Percentiles rank a stretch among this genome's conserved stretches.
phyloP scores from a whole-genome alignment of 2,329 filamentous ascomycete genomes.

The Aspergillus phoenicis region DNA sequence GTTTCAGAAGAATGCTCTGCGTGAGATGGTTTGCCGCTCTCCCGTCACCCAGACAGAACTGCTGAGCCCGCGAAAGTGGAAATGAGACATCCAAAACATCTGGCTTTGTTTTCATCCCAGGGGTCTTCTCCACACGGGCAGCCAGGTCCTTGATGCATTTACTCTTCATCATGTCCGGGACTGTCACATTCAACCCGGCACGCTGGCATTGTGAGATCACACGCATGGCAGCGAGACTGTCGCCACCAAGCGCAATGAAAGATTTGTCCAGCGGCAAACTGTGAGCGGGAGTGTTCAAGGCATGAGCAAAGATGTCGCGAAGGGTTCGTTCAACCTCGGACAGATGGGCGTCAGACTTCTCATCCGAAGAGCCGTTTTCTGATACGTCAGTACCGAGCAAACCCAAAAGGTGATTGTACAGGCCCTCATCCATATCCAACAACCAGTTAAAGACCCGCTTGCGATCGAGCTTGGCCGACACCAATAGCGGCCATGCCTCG shows the following conservation, averaged over 20 bases:
- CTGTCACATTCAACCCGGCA: neutral
- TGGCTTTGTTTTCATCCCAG: neutral
- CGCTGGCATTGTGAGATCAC: neutral
- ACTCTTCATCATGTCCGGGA: neutral
- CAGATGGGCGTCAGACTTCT: neutral
- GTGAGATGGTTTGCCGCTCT: neutral
- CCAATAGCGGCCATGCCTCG: neutral
- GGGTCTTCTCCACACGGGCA: neutral
- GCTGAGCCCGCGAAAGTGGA: neutral
- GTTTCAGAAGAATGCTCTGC: neutral
- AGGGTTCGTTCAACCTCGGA: neutral
- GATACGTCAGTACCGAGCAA: neutral
- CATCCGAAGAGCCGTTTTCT: neutral
- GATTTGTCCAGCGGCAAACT: neutral
- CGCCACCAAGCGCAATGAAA: neutral
- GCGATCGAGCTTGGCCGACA: neutral
- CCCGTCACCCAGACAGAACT: neutral
- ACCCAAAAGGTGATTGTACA: neutral
- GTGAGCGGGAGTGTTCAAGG: neutral
- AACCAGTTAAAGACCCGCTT: neutral
- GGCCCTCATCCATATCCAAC: neutral
- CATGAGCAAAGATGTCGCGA: neutral
- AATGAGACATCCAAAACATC: neutral
- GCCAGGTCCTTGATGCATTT: neutral
- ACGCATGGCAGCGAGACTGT: neutral